phyloP scores from a whole-genome alignment of 1,284 basidiomycete genomes.

The Cryptococcus sp. region DNA sequence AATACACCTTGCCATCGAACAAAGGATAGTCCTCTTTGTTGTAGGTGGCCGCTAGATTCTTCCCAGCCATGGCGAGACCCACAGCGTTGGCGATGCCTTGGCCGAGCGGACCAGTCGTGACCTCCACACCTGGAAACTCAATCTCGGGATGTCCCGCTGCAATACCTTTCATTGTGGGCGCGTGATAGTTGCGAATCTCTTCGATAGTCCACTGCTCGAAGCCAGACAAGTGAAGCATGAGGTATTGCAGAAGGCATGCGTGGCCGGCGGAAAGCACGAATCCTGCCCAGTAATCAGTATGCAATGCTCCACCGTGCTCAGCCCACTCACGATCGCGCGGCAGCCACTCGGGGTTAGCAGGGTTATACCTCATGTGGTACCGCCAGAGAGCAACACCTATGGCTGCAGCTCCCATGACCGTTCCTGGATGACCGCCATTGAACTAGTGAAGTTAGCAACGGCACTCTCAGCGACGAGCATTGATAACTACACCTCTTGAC shows the following conservation, averaged over 20 bases:
- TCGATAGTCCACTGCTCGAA: constrained; percentile 48
- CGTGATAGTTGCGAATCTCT: constrained; percentile 46
- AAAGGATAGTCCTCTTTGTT: constrained; percentile 43
- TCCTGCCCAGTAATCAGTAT: constrained; percentile 15
- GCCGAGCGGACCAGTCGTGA: constrained; percentile 42
- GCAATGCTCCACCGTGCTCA: background rate
- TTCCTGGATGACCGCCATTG: constrained; percentile 55
- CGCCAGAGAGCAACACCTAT: constrained; percentile 45
- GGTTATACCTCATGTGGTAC: constrained; percentile 47
- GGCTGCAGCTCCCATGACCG: constrained; percentile 53
- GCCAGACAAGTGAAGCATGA: constrained; percentile 50
- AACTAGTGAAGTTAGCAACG: constrained; percentile 16
- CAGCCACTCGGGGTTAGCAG: constrained; percentile 43
- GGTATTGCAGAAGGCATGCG: constrained; percentile 50
- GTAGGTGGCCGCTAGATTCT: constrained; percentile 42
- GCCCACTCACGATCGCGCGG: constrained; percentile 33
- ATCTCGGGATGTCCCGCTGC: constrained; percentile 50
- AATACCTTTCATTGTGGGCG: constrained; percentile 35
- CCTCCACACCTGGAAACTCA: constrained; percentile 37
- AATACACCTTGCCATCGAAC: constrained; percentile 46
- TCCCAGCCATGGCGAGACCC: constrained; percentile 46
- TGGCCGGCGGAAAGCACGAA: constrained; percentile 52
- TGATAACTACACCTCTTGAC: constrained; percentile 34
- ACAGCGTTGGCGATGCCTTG: constrained; percentile 49
- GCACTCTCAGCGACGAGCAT: too few relatives aligned